phyloP scores from a whole-genome alignment of 169 alveolate species.

The Plasmodium vinckei region DNA sequence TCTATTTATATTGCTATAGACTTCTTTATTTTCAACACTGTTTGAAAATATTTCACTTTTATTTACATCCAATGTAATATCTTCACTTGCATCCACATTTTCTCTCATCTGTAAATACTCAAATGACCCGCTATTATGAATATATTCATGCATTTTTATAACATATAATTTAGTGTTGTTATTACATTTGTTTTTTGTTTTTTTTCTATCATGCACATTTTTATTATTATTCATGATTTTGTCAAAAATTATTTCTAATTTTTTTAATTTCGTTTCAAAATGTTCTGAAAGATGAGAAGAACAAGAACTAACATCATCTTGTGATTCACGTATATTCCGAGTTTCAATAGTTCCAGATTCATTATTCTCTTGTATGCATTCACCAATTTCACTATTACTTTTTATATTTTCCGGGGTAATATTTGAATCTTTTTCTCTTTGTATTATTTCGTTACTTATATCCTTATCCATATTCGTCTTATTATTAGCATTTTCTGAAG shows the following conservation, averaged over 20 bases:
- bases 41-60: not conserved
- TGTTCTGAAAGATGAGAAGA: not conserved
- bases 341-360: not conserved
- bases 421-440: too few relatives aligned
- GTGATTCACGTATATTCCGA: not conserved
- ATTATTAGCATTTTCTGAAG: too few relatives aligned
- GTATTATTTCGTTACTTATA: not conserved
- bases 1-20: not conserved
- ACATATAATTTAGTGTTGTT: conserved; percentile 1
- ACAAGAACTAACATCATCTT: not conserved
- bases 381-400: too few relatives aligned
- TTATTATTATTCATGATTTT: conserved; percentile 27
- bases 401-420: too few relatives aligned
- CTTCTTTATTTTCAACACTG: not conserved
- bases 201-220: conserved; percentile 3
- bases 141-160: conserved; percentile 28
- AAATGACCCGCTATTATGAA: conserved; percentile 47
- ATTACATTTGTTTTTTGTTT: not conserved
- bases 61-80: not conserved
- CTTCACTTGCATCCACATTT: not conserved
- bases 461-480: not conserved
- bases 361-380: too few relatives aligned
- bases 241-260: conserved; percentile 27
- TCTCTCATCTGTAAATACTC: conserved; percentile 39
- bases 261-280: conserved; percentile 20